These are phyloP conservation scores for Halenospora varia DNA, from an alignment of 495 filamentous ascomycete genomes.

Conservation along the genomic window DNA sequence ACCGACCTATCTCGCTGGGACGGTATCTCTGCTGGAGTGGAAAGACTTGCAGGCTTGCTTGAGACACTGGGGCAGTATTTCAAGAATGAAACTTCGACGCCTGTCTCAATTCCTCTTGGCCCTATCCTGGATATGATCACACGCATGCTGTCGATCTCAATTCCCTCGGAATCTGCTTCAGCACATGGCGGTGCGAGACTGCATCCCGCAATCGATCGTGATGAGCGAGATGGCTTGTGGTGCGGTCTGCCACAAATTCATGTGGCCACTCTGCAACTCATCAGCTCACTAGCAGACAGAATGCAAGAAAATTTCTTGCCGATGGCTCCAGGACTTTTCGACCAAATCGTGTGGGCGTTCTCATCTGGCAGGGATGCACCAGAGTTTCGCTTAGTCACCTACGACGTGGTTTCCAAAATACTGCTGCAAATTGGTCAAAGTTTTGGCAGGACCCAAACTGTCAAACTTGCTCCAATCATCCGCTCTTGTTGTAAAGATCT, in stretches of 20 bases:
- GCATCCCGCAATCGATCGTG: conserved; percentile 66
- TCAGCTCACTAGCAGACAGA: conserved; percentile 47
- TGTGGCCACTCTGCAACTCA: conserved; percentile 56
- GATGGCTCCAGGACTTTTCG: conserved; percentile 54
- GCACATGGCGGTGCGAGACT: conserved; percentile 35
- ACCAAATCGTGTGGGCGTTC: conserved; percentile 67
- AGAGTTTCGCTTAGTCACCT: conserved; percentile 57
- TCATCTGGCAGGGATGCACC: conserved; percentile 51
- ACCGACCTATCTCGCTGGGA: conserved; percentile 62
- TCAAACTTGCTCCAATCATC: conserved; percentile 52
- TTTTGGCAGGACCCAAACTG: conserved; percentile 56
- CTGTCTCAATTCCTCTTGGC: conserved; percentile 61
- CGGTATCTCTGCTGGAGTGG: conserved; percentile 65
- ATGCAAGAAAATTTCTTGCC: conserved; percentile 50
- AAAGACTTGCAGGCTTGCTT: conserved; percentile 62
- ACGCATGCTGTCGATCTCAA: conserved; percentile 62
- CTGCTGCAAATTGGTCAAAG: conserved; percentile 58
- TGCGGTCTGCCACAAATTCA: conserved; percentile 69
- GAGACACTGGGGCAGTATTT: conserved; percentile 49
- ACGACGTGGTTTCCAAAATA: conserved; percentile 50
- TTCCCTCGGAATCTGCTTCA: conserved; percentile 41
- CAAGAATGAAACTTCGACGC: conserved; percentile 50
- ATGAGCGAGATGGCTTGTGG: conserved; percentile 75
- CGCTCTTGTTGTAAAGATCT: conserved; percentile 30
- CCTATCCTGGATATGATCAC: conserved; percentile 60